Base-by-base conservation (phyloP, 129 eudicot species). In the Lactuca saligna region DNA sequence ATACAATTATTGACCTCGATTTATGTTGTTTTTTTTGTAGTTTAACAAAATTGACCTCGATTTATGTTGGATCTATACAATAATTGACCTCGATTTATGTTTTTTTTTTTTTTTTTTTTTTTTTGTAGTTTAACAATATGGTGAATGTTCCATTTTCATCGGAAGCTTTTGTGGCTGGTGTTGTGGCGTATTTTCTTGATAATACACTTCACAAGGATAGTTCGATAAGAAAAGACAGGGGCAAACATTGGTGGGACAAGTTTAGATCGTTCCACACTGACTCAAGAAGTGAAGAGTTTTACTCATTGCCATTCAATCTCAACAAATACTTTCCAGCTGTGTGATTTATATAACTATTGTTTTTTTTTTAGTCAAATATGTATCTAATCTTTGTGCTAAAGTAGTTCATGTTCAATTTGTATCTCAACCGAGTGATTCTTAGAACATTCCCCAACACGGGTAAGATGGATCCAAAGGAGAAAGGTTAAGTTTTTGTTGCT, bases 181-280 rank as follows among this genome's bases (percentile, higher is more conserved):
- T 83, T 11, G 72, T 86, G 73, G 92, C 88, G 0, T 83, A 71
- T 65, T 86, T 86, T 78, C 80, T 86, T 17, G 92, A 86, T 68
- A 86, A 83, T 82, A 86, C 92, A 54, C 71, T 86, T 55, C 82
- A 83, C 73, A 71, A 55, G 74, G 92, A 83, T 37, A 58, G 84
- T 32, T 17, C 82, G n/a, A 57, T 83, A 42, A 74, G 92, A 77
- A 83, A 86, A 80, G 92, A 86, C 33, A 75, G 88, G 63, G 92
- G 92, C 42, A 86, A 83, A 35, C 80, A 86, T 65, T 86, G 92
- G 92, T 86, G 92, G 92, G 92, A 86, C 69, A 86, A 86, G 72
- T 86, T 83, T 76, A 75, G 82, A 17, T 86, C 92, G 0, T 86
- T 77, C 65, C 81, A 83, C 74, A 84, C 82, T 1, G 92, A 86